Evolutionary conservation across 257 asterid genomes (phyloP), one percentile per base, ranked within the genome.

Genomic region (Solanum rostratum): DNA sequence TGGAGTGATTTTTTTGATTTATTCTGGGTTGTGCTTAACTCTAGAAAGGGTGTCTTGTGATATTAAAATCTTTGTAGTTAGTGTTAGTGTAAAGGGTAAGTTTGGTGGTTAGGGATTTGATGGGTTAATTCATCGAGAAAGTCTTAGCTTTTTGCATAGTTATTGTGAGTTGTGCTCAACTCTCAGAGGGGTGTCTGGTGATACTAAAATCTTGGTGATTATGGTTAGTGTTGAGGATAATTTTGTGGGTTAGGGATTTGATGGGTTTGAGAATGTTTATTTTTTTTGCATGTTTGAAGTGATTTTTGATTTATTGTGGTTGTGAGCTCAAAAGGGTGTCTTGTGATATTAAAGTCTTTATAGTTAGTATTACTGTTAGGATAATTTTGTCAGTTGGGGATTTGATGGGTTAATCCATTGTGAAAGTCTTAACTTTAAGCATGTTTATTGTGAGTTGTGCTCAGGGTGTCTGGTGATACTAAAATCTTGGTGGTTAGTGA

Each of bases 331-430:
- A 5, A 76, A 78, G 85, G 46, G 57, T 84, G 49, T 76, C 22
- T 79, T 41, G 46, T 60, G 53, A 57, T 82, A 53, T 50, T 29
- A 57, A 88, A 81, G 76, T 84, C 83, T 76, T 63, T n/a, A n/a
- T n/a, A n/a, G n/a, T n/a, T n/a, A n/a, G n/a, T n/a, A n/a, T n/a
- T n/a, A n/a, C n/a, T n/a, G n/a, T n/a, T n/a, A n/a, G 83, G 83
- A 79, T 74, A 41, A 30, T 60, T 5, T 82, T 84, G 73, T 55
- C 69, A 55, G 65, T 46, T 66, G 29, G 57, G 50, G 39, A 27
- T 20, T 79, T 89, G 80, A 22, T 62, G 78, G 83, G 82, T 65
- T 69, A n/a, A n/a, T n/a, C n/a, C n/a, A n/a, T n/a, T n/a, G n/a
- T n/a, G n/a, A n/a, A 70, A 73, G 63, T 24, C 27, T 55, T 20